These are phyloP conservation scores for Aspergillus fischeri DNA, from an alignment of 2,329 filamentous ascomycete genomes.

Conservation along the genomic window DNA sequence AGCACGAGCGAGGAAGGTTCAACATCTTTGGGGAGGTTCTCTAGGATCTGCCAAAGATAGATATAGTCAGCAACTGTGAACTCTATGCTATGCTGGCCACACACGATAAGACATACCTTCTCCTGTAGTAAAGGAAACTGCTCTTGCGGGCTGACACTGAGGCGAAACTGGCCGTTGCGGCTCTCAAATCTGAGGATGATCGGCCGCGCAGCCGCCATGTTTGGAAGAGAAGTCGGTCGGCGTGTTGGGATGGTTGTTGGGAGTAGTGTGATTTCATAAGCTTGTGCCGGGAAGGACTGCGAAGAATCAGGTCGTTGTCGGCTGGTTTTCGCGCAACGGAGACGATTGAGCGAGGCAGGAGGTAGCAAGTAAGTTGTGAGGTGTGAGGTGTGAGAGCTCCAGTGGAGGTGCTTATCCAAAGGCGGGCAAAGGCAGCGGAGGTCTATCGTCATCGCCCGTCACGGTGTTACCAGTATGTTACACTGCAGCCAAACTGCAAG, in stretches of 20 bases:
- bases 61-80: constrained; percentile 7
- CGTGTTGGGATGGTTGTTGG: not conserved
- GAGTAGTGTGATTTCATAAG: not conserved
- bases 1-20: constrained; percentile 55
- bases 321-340: not conserved
- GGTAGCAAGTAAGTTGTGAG: constrained; percentile 1
- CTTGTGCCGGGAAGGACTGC: not conserved
- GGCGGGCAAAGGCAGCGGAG: constrained; percentile 12
- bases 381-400: not conserved
- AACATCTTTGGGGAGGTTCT: constrained; percentile 56
- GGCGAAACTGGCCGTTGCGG: constrained; percentile 86
- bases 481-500: not conserved
- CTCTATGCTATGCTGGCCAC: not conserved
- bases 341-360: not conserved
- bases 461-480: constrained; percentile 4
- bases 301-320: not conserved
- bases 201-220: constrained; percentile 37
- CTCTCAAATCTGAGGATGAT: constrained; percentile 88
- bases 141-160: constrained; percentile 70
- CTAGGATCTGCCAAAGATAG: constrained; percentile 44
- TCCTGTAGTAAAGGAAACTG: constrained; percentile 61
- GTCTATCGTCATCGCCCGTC: constrained; percentile 22
- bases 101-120: constrained; percentile 30
- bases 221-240: not conserved
- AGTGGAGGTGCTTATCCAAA: not conserved